Conservation (phyloP, 306 rosid genomes). For the Begonia peltatifolia region DNA sequence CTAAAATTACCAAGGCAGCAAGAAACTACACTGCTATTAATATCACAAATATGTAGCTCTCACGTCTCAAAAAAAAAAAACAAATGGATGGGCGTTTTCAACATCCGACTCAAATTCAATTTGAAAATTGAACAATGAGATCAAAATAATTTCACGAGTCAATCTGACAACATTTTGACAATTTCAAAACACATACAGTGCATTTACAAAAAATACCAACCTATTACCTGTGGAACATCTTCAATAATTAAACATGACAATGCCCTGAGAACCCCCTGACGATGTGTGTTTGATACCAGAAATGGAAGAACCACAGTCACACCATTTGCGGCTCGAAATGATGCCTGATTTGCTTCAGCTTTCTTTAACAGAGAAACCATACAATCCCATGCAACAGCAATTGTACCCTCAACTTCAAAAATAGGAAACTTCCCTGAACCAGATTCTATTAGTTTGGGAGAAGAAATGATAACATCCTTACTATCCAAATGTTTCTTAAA, state of each 20-base stretch:
- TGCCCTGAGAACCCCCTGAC: slow-evolving; percentile 78
- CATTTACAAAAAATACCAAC: too few relatives aligned
- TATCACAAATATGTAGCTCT: too few relatives aligned
- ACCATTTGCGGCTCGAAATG: slow-evolving; percentile 79
- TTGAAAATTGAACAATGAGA: not conserved
- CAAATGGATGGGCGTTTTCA: too few relatives aligned
- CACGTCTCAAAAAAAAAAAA: too few relatives aligned
- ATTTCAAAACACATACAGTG: too few relatives aligned
- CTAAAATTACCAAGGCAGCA: too few relatives aligned
- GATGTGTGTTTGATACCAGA: slow-evolving; percentile 72
- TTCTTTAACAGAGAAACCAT: slow-evolving; percentile 80
- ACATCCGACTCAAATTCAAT: too few relatives aligned
- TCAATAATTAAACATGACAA: slow-evolving; percentile 83
- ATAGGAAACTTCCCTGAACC: slow-evolving; percentile 82
- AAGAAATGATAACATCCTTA: slow-evolving; percentile 74
- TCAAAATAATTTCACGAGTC: not conserved
- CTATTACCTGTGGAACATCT: slow-evolving; percentile 66
- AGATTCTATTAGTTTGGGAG: slow-evolving; percentile 64
- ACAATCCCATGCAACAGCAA: slow-evolving; percentile 93
- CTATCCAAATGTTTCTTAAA: slow-evolving; percentile 63
- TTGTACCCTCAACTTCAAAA: slow-evolving; percentile 66
- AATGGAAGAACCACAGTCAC: slow-evolving; percentile 71
- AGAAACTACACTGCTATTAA: too few relatives aligned
- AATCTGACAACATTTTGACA: too few relatives aligned
- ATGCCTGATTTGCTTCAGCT: slow-evolving; percentile 76